Conservation (phyloP, 78 protist genomes). For the Thecamonas trahens region DNA sequence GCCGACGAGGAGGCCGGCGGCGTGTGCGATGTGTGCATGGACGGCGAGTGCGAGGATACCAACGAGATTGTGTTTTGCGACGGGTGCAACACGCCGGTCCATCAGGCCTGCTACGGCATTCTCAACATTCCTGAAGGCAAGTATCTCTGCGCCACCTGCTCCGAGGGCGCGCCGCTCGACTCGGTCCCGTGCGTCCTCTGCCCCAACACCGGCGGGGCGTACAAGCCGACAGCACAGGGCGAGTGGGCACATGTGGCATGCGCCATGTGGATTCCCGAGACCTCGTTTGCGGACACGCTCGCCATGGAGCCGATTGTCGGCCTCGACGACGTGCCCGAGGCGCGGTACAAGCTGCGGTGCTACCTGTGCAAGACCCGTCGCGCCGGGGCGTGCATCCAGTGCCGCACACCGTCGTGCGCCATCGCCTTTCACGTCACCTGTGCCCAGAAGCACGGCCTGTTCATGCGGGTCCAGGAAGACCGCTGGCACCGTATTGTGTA, state of each 20-base stretch:
- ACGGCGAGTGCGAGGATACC: background rate
- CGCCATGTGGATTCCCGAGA: slow-evolving; percentile 20
- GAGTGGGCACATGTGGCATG: slow-evolving; percentile 31
- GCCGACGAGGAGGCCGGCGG: background rate
- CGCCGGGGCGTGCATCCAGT: slow-evolving; percentile 19
- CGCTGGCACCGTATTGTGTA: too few species aligned
- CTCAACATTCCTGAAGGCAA: slow-evolving; percentile 16
- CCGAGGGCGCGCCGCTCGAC: background rate
- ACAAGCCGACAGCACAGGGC: slow-evolving; percentile 22
- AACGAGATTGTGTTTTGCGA: slow-evolving; percentile 25
- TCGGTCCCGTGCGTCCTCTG: slow-evolving; percentile 10
- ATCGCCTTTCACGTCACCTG: slow-evolving; percentile 29
- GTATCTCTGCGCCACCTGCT: slow-evolving; percentile 32
- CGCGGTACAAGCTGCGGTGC: slow-evolving; percentile 6
- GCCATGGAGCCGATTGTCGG: slow-evolving; percentile 4
- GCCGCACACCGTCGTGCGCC: slow-evolving; percentile 2
- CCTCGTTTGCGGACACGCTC: background rate
- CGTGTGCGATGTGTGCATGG: slow-evolving; percentile 6
- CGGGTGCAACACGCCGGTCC: slow-evolving; percentile 24
- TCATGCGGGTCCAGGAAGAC: slow-evolving; percentile 1
- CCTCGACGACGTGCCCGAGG: background rate
- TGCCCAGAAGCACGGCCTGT: background rate
- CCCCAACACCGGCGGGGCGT: slow-evolving; percentile 25
- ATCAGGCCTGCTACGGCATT: slow-evolving; percentile 33
- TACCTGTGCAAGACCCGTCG: slow-evolving; percentile 9